phyloP scores from a whole-genome alignment of 768 basidiomycete genomes.

The Trametes cingulata region DNA sequence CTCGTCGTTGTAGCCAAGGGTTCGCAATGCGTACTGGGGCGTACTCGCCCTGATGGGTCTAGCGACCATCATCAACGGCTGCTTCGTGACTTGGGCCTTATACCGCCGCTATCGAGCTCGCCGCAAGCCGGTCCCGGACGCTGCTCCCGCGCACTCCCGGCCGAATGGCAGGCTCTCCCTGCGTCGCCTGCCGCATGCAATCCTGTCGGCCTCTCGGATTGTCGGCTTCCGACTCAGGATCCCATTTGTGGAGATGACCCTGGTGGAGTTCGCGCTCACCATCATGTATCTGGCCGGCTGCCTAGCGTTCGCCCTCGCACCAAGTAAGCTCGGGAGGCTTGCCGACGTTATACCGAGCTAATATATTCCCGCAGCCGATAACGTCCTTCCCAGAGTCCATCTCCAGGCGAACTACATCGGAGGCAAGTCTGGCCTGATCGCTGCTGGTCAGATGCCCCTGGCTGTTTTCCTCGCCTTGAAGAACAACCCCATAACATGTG shows the following conservation, averaged over 20 bases:
- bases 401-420: constrained; percentile 25
- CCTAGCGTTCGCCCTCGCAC: constrained; percentile 32
- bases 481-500: constrained; percentile 52
- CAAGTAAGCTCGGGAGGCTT: constrained; percentile 26
- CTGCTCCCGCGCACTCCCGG: not conserved
- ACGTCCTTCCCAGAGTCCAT: constrained; percentile 1
- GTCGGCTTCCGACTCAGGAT: constrained; percentile 32
- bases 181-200: constrained; percentile 27
- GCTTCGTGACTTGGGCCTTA: constrained; percentile 23
- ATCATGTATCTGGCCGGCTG: constrained; percentile 30
- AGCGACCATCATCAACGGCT: constrained; percentile 20
- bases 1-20: not conserved
- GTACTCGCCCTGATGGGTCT: constrained; percentile 16
- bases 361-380: not conserved
- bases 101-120: constrained; percentile 15
- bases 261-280: constrained; percentile 32
- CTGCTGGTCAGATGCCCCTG: constrained; percentile 49
- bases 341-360: not conserved
- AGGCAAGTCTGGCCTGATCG: constrained; percentile 40
- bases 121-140: not conserved
- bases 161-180: constrained; percentile 18
- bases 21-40: constrained; percentile 3
- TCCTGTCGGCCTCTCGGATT: constrained; percentile 30
- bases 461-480: constrained; percentile 54
- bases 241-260: constrained; percentile 26